phyloP scores from a whole-genome alignment of 2,329 filamentous ascomycete species.

The Didymella keratinophila region DNA sequence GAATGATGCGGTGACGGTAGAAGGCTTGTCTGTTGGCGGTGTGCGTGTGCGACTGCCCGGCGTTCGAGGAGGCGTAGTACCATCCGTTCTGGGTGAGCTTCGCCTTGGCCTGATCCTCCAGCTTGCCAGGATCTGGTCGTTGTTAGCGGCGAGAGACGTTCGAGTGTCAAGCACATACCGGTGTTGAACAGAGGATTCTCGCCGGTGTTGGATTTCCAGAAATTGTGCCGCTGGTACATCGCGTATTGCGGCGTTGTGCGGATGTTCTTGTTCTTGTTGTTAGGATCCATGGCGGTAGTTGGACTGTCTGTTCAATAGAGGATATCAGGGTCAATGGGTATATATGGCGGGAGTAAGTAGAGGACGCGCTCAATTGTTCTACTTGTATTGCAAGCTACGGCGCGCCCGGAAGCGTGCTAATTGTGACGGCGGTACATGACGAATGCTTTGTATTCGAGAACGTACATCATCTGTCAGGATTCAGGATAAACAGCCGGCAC shows the following conservation, averaged over 20 bases:
- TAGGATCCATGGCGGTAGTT: not conserved
- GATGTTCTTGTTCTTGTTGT: not conserved
- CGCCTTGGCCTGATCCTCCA: slow-evolving; percentile 66
- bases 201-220: not conserved
- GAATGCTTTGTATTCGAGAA: not conserved
- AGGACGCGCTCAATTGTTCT: not conserved
- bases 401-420: not conserved
- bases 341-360: not conserved
- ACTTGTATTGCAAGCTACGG: not conserved
- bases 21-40: slow-evolving; percentile 69
- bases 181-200: not conserved
- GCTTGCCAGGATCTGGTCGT: slow-evolving; percentile 60
- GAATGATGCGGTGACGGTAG: slow-evolving; percentile 66
- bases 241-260: not conserved
- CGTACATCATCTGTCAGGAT: not conserved
- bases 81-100: slow-evolving; percentile 66
- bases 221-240: not conserved
- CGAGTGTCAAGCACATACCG: not conserved
- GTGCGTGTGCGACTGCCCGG: slow-evolving; percentile 62
- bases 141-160: not conserved
- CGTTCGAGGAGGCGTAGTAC: slow-evolving; percentile 66
- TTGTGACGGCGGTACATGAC: not conserved
- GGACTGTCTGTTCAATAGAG: not conserved
- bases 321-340: not conserved
- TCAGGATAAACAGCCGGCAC: not conserved